Base-by-base conservation (phyloP, 140 eudicot species). In the Stevia rebaudiana region DNA sequence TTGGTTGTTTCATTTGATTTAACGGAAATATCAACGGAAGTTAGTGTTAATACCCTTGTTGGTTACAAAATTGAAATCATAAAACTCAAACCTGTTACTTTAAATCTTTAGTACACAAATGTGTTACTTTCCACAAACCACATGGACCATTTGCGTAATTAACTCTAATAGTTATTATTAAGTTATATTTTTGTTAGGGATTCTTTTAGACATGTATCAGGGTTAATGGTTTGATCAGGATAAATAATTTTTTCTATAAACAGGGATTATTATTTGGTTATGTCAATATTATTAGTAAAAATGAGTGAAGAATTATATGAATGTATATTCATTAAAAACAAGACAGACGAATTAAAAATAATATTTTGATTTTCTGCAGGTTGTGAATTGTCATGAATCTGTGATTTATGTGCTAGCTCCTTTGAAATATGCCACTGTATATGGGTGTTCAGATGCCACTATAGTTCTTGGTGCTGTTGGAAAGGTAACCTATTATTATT, bases 391-490 rank as follows among this genome's bases (percentile, higher is more conserved):
- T 79, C 98, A 91, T 58, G 98, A 92, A 67, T 87, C 96, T 2
- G 94, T 85, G 23, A 92, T 92, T 21, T 92, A 92, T 71, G 82
- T 92, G 25, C 76, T 92, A 67, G 98, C 96, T 67, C 96, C 98
- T 30, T 76, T 92, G 72, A 81, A 72, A 73, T 88, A 92, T 71
- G 98, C 96, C 52, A 92, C 96, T 36, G 67, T 92, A 49, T 92
- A 92, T 76, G 96, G 98, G 65, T 92, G 95, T 80, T 92, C 98
- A 46, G 96, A 92, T 83, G 92, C 96, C 9, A 92, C 98, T 50
- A 81, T 92, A 73, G 85, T 92, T 47, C 89, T 92, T 60, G 98
- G 98, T 30, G 95, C 98, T 55, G 90, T 92, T 66, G 98, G 98
- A 81, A 92, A 85, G 96, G 98, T 91, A 82, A 2, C 6, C 48